phyloP scores from a whole-genome alignment of 2,329 filamentous ascomycete genomes.

The Paraconiothyrium brasiliense region DNA sequence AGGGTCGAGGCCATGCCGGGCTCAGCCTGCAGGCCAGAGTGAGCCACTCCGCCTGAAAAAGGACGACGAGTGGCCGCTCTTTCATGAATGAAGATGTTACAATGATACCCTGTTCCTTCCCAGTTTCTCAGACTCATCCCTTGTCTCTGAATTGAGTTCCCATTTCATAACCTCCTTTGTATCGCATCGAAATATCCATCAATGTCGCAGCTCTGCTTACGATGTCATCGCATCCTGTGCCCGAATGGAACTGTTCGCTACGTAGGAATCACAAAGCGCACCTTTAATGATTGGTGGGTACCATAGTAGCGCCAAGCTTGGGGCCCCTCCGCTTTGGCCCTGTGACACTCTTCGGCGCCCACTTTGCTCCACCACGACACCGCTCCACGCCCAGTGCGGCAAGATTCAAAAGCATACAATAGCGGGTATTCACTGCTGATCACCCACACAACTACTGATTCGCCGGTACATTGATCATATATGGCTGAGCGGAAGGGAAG shows the following conservation, averaged over 20 bases:
- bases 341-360: neutral
- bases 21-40: slow-evolving; percentile 6
- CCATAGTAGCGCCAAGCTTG: neutral
- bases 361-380: neutral
- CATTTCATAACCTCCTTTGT: too few relatives aligned
- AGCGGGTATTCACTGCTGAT: slow-evolving; percentile 2
- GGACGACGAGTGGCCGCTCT: slow-evolving; percentile 11
- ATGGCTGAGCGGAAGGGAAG: slow-evolving; percentile 1
- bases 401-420: neutral
- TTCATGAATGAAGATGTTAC: slow-evolving; percentile 15
- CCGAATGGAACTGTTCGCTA: too few relatives aligned
- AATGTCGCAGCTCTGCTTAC: too few relatives aligned
- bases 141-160: neutral
- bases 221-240: too few relatives aligned
- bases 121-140: neutral
- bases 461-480: neutral
- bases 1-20: slow-evolving; percentile 7
- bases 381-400: too few relatives aligned
- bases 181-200: too few relatives aligned
- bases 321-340: neutral
- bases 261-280: too few relatives aligned
- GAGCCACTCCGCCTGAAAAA: neutral
- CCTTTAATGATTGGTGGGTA: too few relatives aligned
- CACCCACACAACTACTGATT: slow-evolving; percentile 9
- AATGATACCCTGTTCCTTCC: slow-evolving; percentile 8